Evolutionary conservation across 2,329 filamentous ascomycete species (phyloP).

Genomic region (Fonsecaea pedrosoi): DNA sequence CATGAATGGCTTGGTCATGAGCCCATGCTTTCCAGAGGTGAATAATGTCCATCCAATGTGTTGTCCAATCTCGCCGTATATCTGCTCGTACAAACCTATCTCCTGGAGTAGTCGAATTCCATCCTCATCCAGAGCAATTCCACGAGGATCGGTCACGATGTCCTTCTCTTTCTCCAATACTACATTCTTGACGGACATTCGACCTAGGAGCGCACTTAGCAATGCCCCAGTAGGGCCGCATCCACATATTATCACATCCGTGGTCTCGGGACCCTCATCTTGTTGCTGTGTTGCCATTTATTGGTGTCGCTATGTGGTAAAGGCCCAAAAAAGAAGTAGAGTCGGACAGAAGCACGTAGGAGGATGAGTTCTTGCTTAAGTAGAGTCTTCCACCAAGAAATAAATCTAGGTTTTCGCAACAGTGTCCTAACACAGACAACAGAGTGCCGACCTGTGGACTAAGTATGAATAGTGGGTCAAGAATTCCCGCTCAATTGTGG

Average conservation of each 20-base stretch:
- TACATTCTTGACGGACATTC: slow-evolving; percentile 40
- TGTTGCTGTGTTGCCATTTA: background rate
- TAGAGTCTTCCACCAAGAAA: background rate
- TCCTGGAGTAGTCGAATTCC: slow-evolving; percentile 44
- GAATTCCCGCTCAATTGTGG: background rate
- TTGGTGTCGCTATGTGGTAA: background rate
- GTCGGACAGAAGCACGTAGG: background rate
- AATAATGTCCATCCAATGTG: slow-evolving; percentile 40
- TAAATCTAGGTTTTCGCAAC: background rate
- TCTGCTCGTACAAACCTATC: slow-evolving; percentile 42
- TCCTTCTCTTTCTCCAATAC: slow-evolving; percentile 43
- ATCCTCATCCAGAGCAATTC: slow-evolving; percentile 46
- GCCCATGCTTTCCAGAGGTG: slow-evolving; percentile 38
- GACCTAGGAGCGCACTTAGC: slow-evolving; percentile 42
- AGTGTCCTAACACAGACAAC: background rate
- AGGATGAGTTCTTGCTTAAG: background rate
- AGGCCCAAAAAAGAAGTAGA: background rate
- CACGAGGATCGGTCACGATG: slow-evolving; percentile 46
- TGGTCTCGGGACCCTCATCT: slow-evolving; percentile 24
- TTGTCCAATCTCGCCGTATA: slow-evolving; percentile 43
- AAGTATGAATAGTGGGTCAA: background rate
- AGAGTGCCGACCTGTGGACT: background rate
- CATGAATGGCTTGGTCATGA: slow-evolving; percentile 40
- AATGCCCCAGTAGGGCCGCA: slow-evolving; percentile 46
- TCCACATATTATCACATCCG: slow-evolving; percentile 46